These are phyloP conservation scores for Tolypocladium inflatum DNA, from an alignment of 2,329 filamentous ascomycete genomes.

Conservation along the genomic window DNA sequence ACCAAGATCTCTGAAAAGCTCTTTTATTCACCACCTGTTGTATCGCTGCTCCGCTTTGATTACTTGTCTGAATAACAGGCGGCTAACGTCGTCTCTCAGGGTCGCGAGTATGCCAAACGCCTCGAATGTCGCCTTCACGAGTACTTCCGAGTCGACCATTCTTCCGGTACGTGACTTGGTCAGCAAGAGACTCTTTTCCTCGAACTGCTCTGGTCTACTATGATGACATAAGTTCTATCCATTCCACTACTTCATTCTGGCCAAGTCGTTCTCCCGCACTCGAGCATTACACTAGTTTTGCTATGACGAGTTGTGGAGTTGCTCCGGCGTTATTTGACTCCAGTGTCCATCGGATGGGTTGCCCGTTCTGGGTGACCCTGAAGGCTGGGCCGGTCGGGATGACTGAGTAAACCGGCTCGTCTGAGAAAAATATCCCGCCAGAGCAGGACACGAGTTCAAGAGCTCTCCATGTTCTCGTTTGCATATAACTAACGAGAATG, in stretches of 20 bases:
- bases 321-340: slow-evolving; percentile 50
- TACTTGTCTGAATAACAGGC: neutral
- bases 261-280: slow-evolving; percentile 69
- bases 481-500: neutral
- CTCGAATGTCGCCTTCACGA: neutral
- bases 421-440: slow-evolving; percentile 24
- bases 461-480: neutral
- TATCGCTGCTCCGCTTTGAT: neutral
- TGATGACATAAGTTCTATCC: slow-evolving; percentile 56
- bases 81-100: neutral
- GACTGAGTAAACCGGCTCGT: slow-evolving; percentile 63
- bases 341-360: slow-evolving; percentile 35
- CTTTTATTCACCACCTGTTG: neutral
- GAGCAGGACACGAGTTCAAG: neutral
- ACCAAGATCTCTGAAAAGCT: slow-evolving; percentile 48
- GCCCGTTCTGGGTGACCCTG: slow-evolving; percentile 44
- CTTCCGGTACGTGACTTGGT: slow-evolving; percentile 9
- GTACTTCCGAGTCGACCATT: neutral
- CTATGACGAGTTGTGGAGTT: slow-evolving; percentile 73
- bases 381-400: slow-evolving; percentile 45
- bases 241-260: slow-evolving; percentile 60
- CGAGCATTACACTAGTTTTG: slow-evolving; percentile 32
- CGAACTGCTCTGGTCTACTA: slow-evolving; percentile 3
- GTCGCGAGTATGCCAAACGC: too few species aligned
- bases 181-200: too few species aligned